Conservation (phyloP, 1,284 basidiomycete species). For the Polyporus tsugae region DNA sequence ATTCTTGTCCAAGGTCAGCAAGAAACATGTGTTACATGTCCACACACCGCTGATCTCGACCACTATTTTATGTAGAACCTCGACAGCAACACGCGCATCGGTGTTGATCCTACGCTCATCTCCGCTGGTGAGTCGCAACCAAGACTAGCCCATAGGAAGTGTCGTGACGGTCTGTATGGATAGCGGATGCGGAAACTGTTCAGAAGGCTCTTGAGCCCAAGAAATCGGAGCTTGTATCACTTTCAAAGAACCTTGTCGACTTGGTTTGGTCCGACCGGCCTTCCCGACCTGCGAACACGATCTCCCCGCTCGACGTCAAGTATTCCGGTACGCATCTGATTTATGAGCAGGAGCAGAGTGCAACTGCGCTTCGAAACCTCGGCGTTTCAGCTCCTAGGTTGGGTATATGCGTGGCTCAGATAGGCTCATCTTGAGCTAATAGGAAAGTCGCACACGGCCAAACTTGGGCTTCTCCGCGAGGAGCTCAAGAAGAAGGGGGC, state of each 20-base stretch:
- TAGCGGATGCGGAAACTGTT: constrained; percentile 69
- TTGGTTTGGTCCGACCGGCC: constrained; percentile 83
- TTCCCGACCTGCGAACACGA: constrained; percentile 69
- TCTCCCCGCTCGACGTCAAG: constrained; percentile 78
- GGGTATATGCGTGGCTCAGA: not conserved
- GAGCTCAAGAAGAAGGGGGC: constrained; percentile 72
- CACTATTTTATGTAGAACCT: constrained; percentile 61
- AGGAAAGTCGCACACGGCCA: constrained; percentile 74
- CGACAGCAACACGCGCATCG: constrained; percentile 69
- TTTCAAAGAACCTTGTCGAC: constrained; percentile 84
- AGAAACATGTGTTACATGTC: not conserved
- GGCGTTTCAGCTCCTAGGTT: not conserved
- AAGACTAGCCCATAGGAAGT: not conserved
- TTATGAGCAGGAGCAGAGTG: too few relatives aligned
- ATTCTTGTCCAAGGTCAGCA: constrained; percentile 75
- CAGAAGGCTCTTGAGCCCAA: constrained; percentile 58
- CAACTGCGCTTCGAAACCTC: too few relatives aligned
- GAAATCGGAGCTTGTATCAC: constrained; percentile 68
- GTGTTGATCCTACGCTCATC: constrained; percentile 85
- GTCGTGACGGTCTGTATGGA: not conserved
- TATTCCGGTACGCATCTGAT: constrained; percentile 59
- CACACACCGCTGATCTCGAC: not conserved
- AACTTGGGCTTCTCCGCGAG: constrained; percentile 73
- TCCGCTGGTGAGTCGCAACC: constrained; percentile 56
- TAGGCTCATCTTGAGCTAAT: not conserved